phyloP scores from a whole-genome alignment of 2,329 filamentous ascomycete genomes.

The Graphium sp. region DNA sequence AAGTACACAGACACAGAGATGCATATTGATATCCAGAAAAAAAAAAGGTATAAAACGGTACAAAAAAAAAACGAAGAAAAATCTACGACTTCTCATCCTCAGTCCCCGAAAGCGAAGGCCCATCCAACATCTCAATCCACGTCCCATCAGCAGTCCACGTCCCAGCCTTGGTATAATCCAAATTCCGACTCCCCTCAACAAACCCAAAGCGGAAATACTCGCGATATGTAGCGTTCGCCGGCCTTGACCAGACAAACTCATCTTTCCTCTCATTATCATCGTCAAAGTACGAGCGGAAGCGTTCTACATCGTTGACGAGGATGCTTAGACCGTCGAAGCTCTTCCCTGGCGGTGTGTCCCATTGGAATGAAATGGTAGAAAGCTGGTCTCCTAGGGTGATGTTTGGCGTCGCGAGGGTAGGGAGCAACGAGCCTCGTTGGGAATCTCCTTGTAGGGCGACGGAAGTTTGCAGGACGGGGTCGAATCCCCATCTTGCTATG shows the following conservation, averaged over 20 bases:
- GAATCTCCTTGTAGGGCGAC: constrained; percentile 53
- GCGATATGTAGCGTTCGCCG: constrained; percentile 24
- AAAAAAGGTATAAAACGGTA: constrained; percentile 2
- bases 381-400: constrained; percentile 27
- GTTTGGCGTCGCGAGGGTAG: constrained; percentile 24
- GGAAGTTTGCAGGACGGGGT: constrained; percentile 71
- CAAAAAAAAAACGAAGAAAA: not conserved
- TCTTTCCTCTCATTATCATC: constrained; percentile 25
- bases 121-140: constrained; percentile 50
- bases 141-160: constrained; percentile 46
- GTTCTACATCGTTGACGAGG: constrained; percentile 73
- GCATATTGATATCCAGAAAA: not conserved
- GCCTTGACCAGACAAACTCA: constrained; percentile 42
- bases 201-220: constrained; percentile 70
- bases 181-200: constrained; percentile 45
- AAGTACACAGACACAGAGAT: no score
- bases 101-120: constrained; percentile 30
- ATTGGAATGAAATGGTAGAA: constrained; percentile 50
- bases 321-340: constrained; percentile 62
- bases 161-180: constrained; percentile 63
- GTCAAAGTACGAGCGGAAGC: constrained; percentile 56
- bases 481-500: constrained; percentile 87
- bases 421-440: constrained; percentile 45
- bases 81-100: constrained; percentile 8
- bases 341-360: constrained; percentile 24